Evolutionary conservation across 2,329 filamentous ascomycete genomes (phyloP), one percentile per base, ranked within the genome.

Genomic region (Pleoardoris graminearum): DNA sequence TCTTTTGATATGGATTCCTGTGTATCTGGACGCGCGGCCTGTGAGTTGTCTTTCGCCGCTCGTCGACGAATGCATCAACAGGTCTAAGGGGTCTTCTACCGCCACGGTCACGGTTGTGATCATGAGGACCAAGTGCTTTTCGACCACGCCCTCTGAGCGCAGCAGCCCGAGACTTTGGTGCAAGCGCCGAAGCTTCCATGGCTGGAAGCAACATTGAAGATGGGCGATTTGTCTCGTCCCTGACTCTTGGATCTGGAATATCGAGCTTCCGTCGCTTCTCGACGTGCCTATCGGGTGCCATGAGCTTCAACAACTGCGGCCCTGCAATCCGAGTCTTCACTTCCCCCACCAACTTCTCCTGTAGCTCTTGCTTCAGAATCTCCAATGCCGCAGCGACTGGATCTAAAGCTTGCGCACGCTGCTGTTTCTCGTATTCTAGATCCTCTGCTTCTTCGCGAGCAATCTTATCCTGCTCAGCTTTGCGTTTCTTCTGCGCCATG

Each of bases 301-400:
- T 82, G 66, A 87, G 91, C 36, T 91, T 84, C 61, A 90, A 88
- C 32, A 99, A 80, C 37, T 86, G 82, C 2, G 91, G 91, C 6
- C 87, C 89, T 7, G 90, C 92, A 42, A 97, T 86, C 63, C 93
- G 89, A 38, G 88, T 89, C 63, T 92, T 91, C 66, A 97, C 89
- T 70, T 97, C 91, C 59, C 89, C 85, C 57, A 97, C 85, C 30
- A 99, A 78, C 71, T 95, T 94, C 68, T 95, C 89, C 53, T 85
- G 86, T 68, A 99, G 79, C 71, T 97, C 92, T 48, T 85, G 84
- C 46, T 88, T 84, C 48, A 97, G 82, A 38, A 89, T 82, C 55
- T 92, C 86, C 33, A 91, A 80, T 29, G 94, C 93, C 68, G 95
- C 93, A 43, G 80, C 77, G 4, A 93, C 90, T n/a, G 94, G 93